phyloP scores from a whole-genome alignment of 2,329 filamentous ascomycete genomes.

The Blastomyces percursus region DNA sequence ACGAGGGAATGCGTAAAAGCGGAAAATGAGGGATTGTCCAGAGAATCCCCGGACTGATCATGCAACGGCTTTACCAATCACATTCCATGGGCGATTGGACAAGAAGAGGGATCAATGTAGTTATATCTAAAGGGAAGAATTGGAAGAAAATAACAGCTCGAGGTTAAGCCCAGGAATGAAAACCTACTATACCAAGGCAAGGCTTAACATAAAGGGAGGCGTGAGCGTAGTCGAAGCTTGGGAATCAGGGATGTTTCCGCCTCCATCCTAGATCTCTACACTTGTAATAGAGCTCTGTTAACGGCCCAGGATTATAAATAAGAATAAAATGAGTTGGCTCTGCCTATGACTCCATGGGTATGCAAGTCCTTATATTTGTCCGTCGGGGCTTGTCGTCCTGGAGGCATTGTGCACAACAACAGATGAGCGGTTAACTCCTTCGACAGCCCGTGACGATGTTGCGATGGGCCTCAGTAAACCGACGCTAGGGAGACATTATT shows the following conservation, averaged over 20 bases:
- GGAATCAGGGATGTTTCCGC: neutral
- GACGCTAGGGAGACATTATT: neutral
- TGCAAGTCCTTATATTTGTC: neutral
- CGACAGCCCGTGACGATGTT: neutral
- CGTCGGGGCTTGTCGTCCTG: neutral
- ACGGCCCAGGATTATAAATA: constrained; percentile 1
- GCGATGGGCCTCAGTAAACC: neutral
- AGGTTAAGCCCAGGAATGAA: neutral
- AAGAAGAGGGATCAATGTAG: neutral
- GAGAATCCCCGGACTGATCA: neutral
- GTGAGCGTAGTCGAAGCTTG: neutral
- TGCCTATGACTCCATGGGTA: neutral
- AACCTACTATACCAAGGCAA: too few species aligned
- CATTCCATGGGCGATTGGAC: neutral
- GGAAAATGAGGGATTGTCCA: neutral
- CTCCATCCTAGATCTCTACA: neutral
- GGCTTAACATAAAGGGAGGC: neutral
- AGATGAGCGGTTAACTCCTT: neutral
- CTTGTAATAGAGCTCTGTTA: neutral
- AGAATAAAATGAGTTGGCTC: neutral
- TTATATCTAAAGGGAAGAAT: neutral
- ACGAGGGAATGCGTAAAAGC: too few species aligned
- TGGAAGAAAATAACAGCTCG: neutral
- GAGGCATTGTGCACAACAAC: neutral
- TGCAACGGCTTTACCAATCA: neutral